Evolutionary conservation across 2,329 filamentous ascomycete species (phyloP), one percentile per base, ranked within the genome.

Genomic region (Fusarium coffeatum): DNA sequence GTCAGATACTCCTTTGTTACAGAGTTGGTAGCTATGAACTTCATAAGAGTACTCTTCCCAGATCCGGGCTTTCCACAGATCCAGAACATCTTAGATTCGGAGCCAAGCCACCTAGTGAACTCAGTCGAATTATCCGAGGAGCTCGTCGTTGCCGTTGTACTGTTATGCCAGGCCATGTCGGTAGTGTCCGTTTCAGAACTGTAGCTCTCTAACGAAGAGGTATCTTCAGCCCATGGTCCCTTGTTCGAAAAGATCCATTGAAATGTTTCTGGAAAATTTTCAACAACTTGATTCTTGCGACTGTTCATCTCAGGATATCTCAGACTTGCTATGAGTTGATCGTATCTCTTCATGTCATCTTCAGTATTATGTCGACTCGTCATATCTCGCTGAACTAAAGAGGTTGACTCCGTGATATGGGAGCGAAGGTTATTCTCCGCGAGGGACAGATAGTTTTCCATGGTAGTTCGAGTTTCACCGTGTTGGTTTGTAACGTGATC

Each of bases 251-350:
- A 55, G 27, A 55, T 37, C 53, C 53, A 55, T 1, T 15, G 41
- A 9, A 46, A 55, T 0, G 42, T 55, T 8, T 28, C 1, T 0
- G 53, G 42, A 8, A 43, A 55, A 1, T 18, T 47, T 9, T 13
- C 6, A 5, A 20, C 2, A 3, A 55, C 22, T 6, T 55, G 53
- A 1, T 55, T 55, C 1, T 27, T 47, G 7, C 53, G 22, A 6
- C 9, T 30, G 7, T 55, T 55, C 53, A 55, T 55, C 11, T 55
- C 53, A 5, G 53, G 53, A 16, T 47, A 55, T 1, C 53, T 20
- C 3, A 55, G 10, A 2, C 53, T 55, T 12, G 53, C 22, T 9
- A 55, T 9, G 1, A 55, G 18, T 3, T 55, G 53, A 3, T 47
- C 18, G 6, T 55, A 42, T 7, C 6, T 43, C 6, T 37, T 55